A percentile compares a stretch with the other conserved stretches of the same genome.
Conservation (phyloP, 2,329 filamentous ascomycete genomes). For the Blastomyces parvus region DNA sequence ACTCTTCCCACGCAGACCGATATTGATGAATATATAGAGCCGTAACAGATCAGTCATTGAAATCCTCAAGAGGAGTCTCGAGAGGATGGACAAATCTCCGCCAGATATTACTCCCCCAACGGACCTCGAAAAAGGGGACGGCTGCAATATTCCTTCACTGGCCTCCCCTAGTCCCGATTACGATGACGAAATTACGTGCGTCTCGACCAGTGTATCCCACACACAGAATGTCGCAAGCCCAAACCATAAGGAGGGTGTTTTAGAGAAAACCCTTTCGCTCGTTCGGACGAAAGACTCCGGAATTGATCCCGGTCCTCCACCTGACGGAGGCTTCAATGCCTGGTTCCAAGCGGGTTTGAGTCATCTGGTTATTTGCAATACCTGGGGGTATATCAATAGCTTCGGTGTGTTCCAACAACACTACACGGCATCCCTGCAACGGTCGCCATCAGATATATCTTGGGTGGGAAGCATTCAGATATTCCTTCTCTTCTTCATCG, state of each 20-base stretch:
- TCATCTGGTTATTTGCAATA: conserved; percentile 48
- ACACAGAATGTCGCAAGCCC: not conserved
- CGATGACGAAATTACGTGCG: not conserved
- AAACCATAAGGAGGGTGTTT: conserved; percentile 2
- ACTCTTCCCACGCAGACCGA: not conserved
- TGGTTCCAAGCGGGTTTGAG: conserved; percentile 47
- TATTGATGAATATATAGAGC: not conserved
- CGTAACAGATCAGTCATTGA: not conserved
- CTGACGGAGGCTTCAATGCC: conserved; percentile 46
- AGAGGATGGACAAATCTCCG: conserved; percentile 3
- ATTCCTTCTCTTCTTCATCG: conserved; percentile 43
- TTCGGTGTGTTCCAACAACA: conserved; percentile 50
- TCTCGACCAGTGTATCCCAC: not conserved
- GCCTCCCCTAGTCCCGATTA: not conserved
- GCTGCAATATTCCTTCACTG: not conserved
- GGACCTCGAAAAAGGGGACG: not conserved
- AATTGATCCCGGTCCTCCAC: conserved; percentile 31
- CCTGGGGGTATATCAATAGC: conserved; percentile 47
- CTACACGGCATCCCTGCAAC: conserved; percentile 37
- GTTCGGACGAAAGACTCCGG: conserved; percentile 32
- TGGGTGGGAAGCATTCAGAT: conserved; percentile 47
- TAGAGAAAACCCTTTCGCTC: conserved; percentile 26
- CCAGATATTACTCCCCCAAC: not conserved
- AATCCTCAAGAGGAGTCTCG: not conserved
- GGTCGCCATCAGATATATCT: conserved; percentile 41